These are phyloP conservation scores for Zasmidium citrigriseum DNA, from an alignment of 2,329 filamentous ascomycete genomes.

Conservation along the genomic window DNA sequence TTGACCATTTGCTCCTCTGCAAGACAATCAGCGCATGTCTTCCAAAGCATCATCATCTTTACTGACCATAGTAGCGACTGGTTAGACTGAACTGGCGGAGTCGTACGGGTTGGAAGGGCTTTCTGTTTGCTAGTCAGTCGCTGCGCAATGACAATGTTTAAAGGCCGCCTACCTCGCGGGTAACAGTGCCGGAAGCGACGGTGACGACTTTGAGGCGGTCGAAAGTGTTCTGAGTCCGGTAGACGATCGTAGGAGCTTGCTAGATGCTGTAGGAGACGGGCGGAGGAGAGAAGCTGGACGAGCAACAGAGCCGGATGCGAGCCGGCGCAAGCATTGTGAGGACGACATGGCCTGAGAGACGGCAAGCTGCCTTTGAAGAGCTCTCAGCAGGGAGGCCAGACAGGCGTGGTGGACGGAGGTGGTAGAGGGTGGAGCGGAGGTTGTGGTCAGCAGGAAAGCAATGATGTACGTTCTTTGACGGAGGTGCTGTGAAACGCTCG, in stretches of 20 bases:
- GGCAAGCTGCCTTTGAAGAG: conserved; percentile 29
- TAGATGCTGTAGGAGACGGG: conserved; percentile 26
- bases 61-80: conserved; percentile 36
- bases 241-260: conserved; percentile 26
- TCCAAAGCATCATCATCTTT: not conserved
- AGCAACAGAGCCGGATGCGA: conserved; percentile 28
- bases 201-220: conserved; percentile 21
- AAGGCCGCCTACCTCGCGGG: conserved; percentile 21
- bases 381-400: conserved; percentile 19
- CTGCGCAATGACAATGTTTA: conserved; percentile 5
- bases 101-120: conserved; percentile 28
- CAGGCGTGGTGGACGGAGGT: conserved; percentile 3
- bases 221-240: conserved; percentile 25
- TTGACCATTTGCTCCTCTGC: conserved; percentile 81
- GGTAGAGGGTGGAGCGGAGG: conserved; percentile 7
- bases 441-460: conserved; percentile 12
- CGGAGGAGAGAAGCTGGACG: conserved; percentile 32
- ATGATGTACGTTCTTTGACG: not conserved
- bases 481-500: not conserved
- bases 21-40: conserved; percentile 12
- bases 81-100: conserved; percentile 35
- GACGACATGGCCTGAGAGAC: conserved; percentile 37
- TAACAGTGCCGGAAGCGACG: conserved; percentile 19
- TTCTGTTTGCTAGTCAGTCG: conserved; percentile 29
- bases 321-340: conserved; percentile 40